These are phyloP conservation scores for Symbiodinium natans DNA, from an alignment of 73 alveolate genomes.

Conservation along the genomic window DNA sequence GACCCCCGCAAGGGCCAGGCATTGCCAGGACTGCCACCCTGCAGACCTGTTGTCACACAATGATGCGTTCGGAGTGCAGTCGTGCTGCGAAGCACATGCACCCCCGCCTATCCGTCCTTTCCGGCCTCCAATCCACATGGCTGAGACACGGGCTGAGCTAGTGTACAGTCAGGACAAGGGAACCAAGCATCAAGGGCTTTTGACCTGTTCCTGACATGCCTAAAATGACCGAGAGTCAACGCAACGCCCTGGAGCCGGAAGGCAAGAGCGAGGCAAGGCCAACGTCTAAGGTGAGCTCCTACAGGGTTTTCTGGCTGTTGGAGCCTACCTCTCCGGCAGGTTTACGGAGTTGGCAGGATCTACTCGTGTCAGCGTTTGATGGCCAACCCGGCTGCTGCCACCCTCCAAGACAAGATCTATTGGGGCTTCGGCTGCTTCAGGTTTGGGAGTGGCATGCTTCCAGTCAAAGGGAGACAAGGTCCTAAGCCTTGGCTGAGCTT, in stretches of 20 bases:
- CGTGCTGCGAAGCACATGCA: too few species aligned
- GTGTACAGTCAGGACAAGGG: neutral
- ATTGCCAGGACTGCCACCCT: constrained; percentile 90
- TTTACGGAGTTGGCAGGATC: too few species aligned
- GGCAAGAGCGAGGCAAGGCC: neutral
- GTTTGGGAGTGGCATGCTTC: too few species aligned
- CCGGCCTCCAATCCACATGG: constrained; percentile 94
- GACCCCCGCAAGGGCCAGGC: neutral
- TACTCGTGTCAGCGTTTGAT: too few species aligned
- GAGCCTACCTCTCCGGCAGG: too few species aligned
- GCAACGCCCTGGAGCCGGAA: neutral
- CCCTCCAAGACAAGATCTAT: too few species aligned
- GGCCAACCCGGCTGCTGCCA: too few species aligned
- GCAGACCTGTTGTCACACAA: constrained; percentile 12
- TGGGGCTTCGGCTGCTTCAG: too few species aligned
- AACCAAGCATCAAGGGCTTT: neutral
- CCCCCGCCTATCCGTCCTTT: constrained; percentile 79
- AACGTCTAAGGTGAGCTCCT: too few species aligned
- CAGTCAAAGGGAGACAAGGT: too few species aligned
- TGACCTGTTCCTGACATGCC: neutral
- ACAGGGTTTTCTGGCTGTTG: too few species aligned
- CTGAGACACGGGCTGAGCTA: neutral
- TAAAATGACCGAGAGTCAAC: neutral
- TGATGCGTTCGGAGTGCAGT: too few species aligned
- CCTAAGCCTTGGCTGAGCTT: neutral